Evolutionary conservation across 2,329 filamentous ascomycete genomes (phyloP), one percentile per base, ranked within the genome.

Genomic region (Calonectria fujianensis): DNA sequence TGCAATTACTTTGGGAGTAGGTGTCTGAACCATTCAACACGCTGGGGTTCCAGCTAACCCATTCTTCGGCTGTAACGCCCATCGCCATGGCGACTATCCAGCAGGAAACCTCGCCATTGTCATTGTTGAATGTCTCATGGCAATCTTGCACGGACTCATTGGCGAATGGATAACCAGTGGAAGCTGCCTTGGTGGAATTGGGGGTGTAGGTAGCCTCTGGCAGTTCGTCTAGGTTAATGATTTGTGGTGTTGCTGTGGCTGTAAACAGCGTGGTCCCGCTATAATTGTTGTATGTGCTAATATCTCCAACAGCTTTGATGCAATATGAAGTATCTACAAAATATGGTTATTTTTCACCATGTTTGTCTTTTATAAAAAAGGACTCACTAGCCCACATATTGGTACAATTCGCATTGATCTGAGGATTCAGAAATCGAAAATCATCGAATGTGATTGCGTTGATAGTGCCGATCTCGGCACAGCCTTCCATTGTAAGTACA

Each of bases 341-440:
- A 39, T 24, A 24, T 24, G 24, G 24, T 24, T 24, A 24, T 24
- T 24, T 24, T 24, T 24, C 24, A 24, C 24, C 24, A 24, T 24
- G 24, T 24, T 24, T 24, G 24, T 24, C 24, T 24, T 24, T 24
- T 24, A 24, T 24, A 2, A 39, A 16, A 39, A 39, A 14, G 16
- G 3, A 48, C 45, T 48, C 24, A 48, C 45, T 10, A n/a, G 45
- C 57, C 59, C 61, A 75, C 14, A 75, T 39, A 39, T 75, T 75
- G 37, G 70, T 73, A 66, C 70, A 75, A 41, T 73, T 70, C 4
- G 54, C 39, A 50, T 35, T 50, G 13, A 74, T 45, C 24, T 70
- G 31, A 14, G 67, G 69, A 37, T 48, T 63, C 59, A 73, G 29
- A 9, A 63, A 63, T 3, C 51, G 7, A 48, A 48, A 48, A 24